A percentile compares a stretch with the other conserved stretches of the same genome.
These are phyloP conservation scores for Oropetium thomaeum DNA, from an alignment of 176 grass and related monocot genomes.

Conservation along the genomic window DNA sequence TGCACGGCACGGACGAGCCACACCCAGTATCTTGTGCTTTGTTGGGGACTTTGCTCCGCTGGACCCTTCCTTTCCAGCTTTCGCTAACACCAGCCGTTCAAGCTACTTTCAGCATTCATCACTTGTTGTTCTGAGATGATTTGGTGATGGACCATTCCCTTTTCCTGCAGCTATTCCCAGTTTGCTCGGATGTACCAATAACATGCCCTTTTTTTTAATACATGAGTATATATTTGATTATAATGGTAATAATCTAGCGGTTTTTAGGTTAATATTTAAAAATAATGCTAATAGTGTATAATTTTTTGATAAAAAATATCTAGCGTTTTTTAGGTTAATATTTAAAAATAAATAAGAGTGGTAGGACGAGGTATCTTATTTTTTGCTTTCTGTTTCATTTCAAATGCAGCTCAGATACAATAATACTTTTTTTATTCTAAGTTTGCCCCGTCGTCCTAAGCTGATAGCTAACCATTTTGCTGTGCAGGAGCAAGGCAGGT, in stretches of 20 bases:
- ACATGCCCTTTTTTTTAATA: neutral
- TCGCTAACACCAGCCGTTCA: neutral
- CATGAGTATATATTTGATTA: no score
- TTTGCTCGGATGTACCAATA: neutral
- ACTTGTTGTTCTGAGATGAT: neutral
- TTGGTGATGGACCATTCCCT: neutral
- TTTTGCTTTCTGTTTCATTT: no score
- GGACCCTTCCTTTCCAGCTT: neutral
- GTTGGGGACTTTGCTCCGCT: neutral
- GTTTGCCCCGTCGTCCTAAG: neutral
- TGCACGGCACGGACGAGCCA: neutral
- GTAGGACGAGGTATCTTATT: no score
- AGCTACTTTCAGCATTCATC: neutral
- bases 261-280: no score
- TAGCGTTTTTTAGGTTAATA: no score
- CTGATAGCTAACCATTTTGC: neutral
- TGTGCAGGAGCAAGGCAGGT: conserved; percentile 53
- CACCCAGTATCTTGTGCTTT: neutral
- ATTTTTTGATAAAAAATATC: no score
- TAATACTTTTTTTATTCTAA: no score
- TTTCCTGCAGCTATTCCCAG: neutral
- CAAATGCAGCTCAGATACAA: no score
- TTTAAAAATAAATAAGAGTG: no score
- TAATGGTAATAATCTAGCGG: no score
- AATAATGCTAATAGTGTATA: no score